These are phyloP conservation scores for Mycena kentingensis DNA, from an alignment of 768 basidiomycete genomes.

Conservation along the genomic window DNA sequence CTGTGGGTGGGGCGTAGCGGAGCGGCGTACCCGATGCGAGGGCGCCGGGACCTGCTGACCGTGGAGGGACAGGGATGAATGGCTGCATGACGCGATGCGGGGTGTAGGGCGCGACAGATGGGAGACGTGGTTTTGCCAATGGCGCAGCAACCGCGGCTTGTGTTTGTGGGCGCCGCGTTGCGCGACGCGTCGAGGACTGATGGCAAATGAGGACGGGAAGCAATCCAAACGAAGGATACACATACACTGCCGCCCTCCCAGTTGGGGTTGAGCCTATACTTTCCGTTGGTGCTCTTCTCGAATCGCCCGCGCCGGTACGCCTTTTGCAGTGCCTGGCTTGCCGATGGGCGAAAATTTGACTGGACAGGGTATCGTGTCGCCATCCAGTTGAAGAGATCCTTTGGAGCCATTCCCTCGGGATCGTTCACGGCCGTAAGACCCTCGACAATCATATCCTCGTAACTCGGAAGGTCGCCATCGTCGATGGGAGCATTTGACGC, in stretches of 20 bases:
- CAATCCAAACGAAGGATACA: constrained; percentile 17
- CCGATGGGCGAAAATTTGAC: constrained; percentile 87
- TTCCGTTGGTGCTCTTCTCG: constrained; percentile 71
- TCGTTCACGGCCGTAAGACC: constrained; percentile 68
- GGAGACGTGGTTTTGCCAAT: constrained; percentile 11
- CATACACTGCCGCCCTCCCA: constrained; percentile 86
- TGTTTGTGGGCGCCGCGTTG: constrained; percentile 80
- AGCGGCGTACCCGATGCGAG: background rate
- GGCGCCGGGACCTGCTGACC: background rate
- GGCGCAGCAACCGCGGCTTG: constrained; percentile 24
- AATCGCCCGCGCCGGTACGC: constrained; percentile 81
- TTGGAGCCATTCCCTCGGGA: constrained; percentile 80
- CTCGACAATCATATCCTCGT: constrained; percentile 91
- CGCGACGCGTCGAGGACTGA: constrained; percentile 68
- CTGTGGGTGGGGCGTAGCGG: background rate
- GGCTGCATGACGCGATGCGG: constrained; percentile 5
- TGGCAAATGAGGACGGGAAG: background rate
- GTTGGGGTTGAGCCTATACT: constrained; percentile 70
- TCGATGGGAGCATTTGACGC: constrained; percentile 18
- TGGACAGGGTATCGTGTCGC: constrained; percentile 78
- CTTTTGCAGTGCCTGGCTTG: constrained; percentile 87
- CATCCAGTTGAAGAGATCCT: constrained; percentile 84
- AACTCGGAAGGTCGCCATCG: constrained; percentile 71
- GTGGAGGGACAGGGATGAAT: background rate
- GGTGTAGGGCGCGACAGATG: constrained; percentile 25